Base-by-base conservation (phyloP, 805 yeast genomes). In the Metschnikowia santaceciliae region DNA sequence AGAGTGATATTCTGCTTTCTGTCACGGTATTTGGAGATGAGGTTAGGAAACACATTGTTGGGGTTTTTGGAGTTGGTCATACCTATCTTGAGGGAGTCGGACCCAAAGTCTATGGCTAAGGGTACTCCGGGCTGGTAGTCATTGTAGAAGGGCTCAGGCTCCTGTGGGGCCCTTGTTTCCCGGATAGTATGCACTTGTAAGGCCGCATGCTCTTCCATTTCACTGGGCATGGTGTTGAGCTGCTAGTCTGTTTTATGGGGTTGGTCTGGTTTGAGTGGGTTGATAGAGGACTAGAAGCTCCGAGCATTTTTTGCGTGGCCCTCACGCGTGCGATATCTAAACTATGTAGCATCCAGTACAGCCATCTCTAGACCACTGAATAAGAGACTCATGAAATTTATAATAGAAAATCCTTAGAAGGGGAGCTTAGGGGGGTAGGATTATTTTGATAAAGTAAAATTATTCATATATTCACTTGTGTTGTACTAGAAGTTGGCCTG, bases 81-180 rank as follows among this genome's bases (percentile, higher is more conserved):
- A 0, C 95, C 95, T 1, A 82, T 75, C 59, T 86, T 76, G 40
- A 82, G 69, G 23, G 71, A 65, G 42, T 80, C 75, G 6, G 89
- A 70, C 1, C 98, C 99, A 49, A 94, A 74, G 69, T 94, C 99
- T 8, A 94, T 74, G 13, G 92, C 96, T 48, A 94, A 87, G 2
- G 99, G 97, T 1, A 77, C 75, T 2, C 81, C 81, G 1, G 70
- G 45, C 37, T 68, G 61, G 69, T 86, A 86, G 45, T 74, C 71
- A 14, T 67, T 48, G 57, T 71, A 68, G 66, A 80, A 75, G 0
- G 81, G 78, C 63, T 81, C 82, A 2, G 77, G 66, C 1, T 56
- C 60, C 1, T 54, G 17, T 0, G 79, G 76, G 1, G 72, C 64
- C 6, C 49, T 57, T 7, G 69, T 60, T 48, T 80, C 85, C 47